These are phyloP conservation scores for Chytriomyces sp. DNA, from an alignment of 192 early-diverging fungal genomes.

Conservation along the genomic window DNA sequence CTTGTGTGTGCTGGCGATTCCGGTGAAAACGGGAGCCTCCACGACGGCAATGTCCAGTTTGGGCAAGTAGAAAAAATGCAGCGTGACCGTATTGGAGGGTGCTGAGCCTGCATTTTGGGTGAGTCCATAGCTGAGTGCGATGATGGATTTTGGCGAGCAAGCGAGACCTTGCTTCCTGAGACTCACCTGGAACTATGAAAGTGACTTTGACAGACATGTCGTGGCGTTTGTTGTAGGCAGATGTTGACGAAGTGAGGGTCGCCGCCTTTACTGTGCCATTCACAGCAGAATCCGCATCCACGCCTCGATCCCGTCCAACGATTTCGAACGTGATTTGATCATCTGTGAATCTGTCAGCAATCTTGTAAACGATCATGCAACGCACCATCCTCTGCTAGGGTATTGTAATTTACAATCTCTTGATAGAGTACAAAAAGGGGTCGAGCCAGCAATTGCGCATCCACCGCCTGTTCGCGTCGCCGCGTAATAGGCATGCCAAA, in stretches of 20 bases:
- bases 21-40: slow-evolving; percentile 7
- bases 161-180: no score
- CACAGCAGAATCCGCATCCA: background rate
- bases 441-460: slow-evolving; percentile 25
- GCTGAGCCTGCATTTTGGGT: background rate
- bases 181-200: background rate
- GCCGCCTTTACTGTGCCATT: background rate
- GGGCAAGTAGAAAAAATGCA: slow-evolving; percentile 32
- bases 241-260: background rate
- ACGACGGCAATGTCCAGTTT: slow-evolving; percentile 36
- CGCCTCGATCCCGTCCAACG: background rate
- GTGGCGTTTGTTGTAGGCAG: background rate
- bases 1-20: background rate
- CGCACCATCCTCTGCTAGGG: background rate
- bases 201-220: background rate
- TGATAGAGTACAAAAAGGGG: slow-evolving; percentile 39
- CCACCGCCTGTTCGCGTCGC: background rate
- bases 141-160: no score
- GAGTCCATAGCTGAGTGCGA: no score
- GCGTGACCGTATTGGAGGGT: background rate
- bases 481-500: slow-evolving; percentile 19
- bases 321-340: slow-evolving; percentile 31
- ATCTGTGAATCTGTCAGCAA: background rate
- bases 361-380: background rate
- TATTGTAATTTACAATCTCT: slow-evolving; percentile 9